Base-by-base conservation (phyloP, 257 asterid genomes). In the Nicotiana knightiana region DNA sequence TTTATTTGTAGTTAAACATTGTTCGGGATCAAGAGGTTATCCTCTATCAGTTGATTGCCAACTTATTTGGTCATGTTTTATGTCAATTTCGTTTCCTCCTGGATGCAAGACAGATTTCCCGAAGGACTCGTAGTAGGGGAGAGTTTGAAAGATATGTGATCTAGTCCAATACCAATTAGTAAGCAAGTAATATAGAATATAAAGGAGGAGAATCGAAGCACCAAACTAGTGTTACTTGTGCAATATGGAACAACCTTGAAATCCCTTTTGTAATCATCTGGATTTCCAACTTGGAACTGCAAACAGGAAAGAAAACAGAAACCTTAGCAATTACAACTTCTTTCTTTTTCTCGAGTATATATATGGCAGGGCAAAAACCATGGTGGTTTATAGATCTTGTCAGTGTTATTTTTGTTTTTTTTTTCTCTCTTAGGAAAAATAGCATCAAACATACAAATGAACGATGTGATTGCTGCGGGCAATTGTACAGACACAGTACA, bases 71-170 rank as follows among this genome's bases (percentile, higher is more conserved):
- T 30, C 1, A 51, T 24, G 39, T 59, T 18, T 46, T 55, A 37
- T 1, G 32, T 18, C 18, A 18, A 61, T 21, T 33, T 8, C 26
- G 12, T 43, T 62, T 26, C 35, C 30, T 48, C 65, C 28, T 59
- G 65, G 77, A 28, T 67, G 9, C 61, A 76, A 73, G 83, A 33
- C 92, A 90, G 95, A 67, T 82, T 80, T 84, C 85, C 13, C 84
- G 87, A 28, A 87, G 91, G 88, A 86, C 85, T 65, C 87, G 87
- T 62, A 90, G 89, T 78, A n/a, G n/a, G 87, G 63, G 57, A 90
- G 86, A 81, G 79, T 83, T 76, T 21, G 24, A 21, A 21, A 21
- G 24, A 21, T 21, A 21, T 21, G 24, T 21, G 24, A 21, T 21
- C 24, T 21, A 21, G 24, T 21, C 24, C 24, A 21, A 21, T 21